These are phyloP conservation scores for Tolypocladium inflatum DNA, from an alignment of 2,329 filamentous ascomycete species.

Conservation along the genomic window DNA sequence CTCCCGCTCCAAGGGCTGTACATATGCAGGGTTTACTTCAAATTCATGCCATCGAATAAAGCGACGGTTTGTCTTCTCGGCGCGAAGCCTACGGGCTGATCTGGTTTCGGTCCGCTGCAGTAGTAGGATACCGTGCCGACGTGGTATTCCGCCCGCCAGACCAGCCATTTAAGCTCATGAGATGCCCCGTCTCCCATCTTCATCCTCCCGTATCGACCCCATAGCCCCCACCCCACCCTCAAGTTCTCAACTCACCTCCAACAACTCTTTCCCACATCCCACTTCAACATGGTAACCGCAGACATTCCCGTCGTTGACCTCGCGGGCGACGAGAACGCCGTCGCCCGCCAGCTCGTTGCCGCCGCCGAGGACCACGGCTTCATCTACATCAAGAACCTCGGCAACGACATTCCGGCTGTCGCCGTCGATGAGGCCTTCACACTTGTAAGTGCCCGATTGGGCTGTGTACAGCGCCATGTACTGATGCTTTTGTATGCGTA, in stretches of 20 bases:
- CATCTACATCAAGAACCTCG: conserved; percentile 74
- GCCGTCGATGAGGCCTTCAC: conserved; percentile 65
- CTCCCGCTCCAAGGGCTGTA: background rate
- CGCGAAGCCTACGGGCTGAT: too few relatives aligned
- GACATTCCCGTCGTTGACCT: conserved; percentile 79
- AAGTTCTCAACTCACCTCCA: background rate
- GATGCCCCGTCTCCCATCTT: background rate
- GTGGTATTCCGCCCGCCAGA: background rate
- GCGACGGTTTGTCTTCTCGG: too few relatives aligned
- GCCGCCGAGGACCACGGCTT: conserved; percentile 81
- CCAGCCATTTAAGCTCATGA: too few relatives aligned
- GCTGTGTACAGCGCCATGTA: too few relatives aligned
- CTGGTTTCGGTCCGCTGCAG: too few relatives aligned
- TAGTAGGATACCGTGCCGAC: too few relatives aligned
- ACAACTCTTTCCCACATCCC: background rate
- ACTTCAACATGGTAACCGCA: conserved; percentile 14
- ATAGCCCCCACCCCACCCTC: background rate
- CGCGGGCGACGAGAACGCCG: conserved; percentile 40
- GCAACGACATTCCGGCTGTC: conserved; percentile 54
- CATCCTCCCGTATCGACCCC: background rate
- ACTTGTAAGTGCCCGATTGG: conserved; percentile 43
- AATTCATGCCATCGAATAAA: too few relatives aligned
- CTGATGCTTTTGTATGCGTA: background rate
- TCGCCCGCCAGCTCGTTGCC: conserved; percentile 63
- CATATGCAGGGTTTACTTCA: background rate